Base-by-base conservation (phyloP, 1,139 yeast genomes). In the Pichia sp. region DNA sequence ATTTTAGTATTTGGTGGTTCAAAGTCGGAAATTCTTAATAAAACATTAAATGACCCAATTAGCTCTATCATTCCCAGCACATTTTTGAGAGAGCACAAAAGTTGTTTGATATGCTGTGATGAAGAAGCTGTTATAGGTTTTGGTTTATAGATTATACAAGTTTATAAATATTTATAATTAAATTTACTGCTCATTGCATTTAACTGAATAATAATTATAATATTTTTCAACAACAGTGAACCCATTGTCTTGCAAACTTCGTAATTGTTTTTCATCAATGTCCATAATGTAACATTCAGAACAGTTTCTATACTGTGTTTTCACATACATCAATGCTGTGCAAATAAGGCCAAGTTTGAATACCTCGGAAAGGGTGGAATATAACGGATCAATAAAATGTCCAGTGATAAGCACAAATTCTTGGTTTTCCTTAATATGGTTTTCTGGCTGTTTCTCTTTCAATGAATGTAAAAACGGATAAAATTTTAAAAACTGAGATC, bases 311-410 rank as follows among this genome's bases (percentile, higher is more conserved):
- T 42, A 40, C 29, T 62, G 63, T 29, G 58, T 56, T 50, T 76
- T 77, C 51, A 78, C 67, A 55, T 71, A 76, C n/a, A 81, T 75
- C 40, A 79, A 73, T 2, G 79, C 84, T 52, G 83, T 77, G 56
- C 83, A 79, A 7, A 80, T 75, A 49, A 80, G 70, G 1, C 86
- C 86, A 53, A 75, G 70, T 51, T 75, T 76, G 62, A 79, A 76
- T 5, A 78, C 78, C 46, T 76, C 79, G 4, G 78, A 73, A 56
- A 79, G 69, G 51, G 76, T 78, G 29, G 77, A 71, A 61, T 78
- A 79, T 52, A 72, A 71, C 27, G 80, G 79, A 57, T 79, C 84
- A 38, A 79, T 75, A 25, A 79, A 70, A 1, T 81, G 74, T 3
- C 81, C 83, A 34, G 79, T 68, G 25, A 81, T 67, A 2, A 79